Conservation (phyloP, 768 basidiomycete genomes). For the Tulasnella sp. region DNA sequence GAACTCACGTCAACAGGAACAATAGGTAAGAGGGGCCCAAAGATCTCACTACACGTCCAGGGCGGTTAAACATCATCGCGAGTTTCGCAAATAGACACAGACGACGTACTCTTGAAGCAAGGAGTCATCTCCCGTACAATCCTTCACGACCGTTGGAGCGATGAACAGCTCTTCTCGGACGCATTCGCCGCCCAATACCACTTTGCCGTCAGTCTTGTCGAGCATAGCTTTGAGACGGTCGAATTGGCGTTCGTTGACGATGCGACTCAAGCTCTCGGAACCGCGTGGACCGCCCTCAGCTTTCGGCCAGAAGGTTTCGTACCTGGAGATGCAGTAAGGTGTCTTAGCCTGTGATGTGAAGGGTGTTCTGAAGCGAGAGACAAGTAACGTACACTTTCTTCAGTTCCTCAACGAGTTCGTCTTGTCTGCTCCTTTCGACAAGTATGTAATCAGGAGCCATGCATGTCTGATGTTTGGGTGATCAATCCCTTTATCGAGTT, state of each 20-base stretch:
- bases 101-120: constrained; percentile 37
- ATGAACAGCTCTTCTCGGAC: constrained; percentile 40
- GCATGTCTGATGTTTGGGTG: constrained; percentile 23
- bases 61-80: neutral
- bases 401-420: constrained; percentile 41
- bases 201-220: constrained; percentile 45
- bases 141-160: constrained; percentile 52
- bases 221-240: constrained; percentile 47
- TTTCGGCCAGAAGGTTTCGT: constrained; percentile 44
- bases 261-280: constrained; percentile 28
- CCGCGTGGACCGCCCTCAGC: constrained; percentile 34
- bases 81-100: neutral
- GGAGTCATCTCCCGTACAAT: constrained; percentile 47
- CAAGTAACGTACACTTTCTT: constrained; percentile 30
- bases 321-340: constrained; percentile 22
- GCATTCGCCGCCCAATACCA: constrained; percentile 47
- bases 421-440: constrained; percentile 37
- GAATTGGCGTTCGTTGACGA: constrained; percentile 50
- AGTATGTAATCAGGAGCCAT: constrained; percentile 39
- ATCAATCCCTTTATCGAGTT: neutral
- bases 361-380: neutral
- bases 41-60: constrained; percentile 29
- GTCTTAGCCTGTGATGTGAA: neutral
- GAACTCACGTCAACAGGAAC: constrained; percentile 25
- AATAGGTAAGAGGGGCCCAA: constrained; percentile 34